Evolutionary conservation across 352 stramenopile species (phyloP), one percentile per base, ranked within the genome.

Genomic region (Pythium utonaiense): DNA sequence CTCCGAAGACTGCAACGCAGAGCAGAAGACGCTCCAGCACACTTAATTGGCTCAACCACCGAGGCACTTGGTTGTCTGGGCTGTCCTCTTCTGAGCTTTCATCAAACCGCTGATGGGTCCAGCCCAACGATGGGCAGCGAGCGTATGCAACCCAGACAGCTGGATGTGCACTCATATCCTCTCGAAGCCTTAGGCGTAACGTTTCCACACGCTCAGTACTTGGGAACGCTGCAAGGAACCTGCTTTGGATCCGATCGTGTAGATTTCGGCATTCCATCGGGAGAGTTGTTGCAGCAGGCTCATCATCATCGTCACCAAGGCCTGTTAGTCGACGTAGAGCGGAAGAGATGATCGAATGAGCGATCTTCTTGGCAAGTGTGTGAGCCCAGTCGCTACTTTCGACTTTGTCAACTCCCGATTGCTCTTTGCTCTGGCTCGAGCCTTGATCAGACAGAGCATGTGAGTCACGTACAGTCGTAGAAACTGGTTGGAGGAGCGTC

Each of bases 11-110:
- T 9, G 19, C 25, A 16, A 54, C 16, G 28, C 41, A 47, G 13
- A 69, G 25, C 3, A 57, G 21, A n/a, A 64, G 49, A 1, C 52
- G 38, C 40, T 64, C 45, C 19, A 63, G 30, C 1, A 55, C 28
- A 40, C 30, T 60, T 4, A 62, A 41, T 6, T 40, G 16, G 4
- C 9, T 31, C 14, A 68, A 14, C 61, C 53, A 68, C n/a, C 1
- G 3, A 13, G 55, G 61, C 16, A 50, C 16, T 28, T 31, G 10
- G n/a, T 41, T 12, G 24, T 17, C 19, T 7, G 38, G 19, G 12
- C 22, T 28, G 12, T 36, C 48, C 28, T 54, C 48, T 9, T 12
- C 24, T 1, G 28, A n/a, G 10, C n/a, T 13, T 16, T 54, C 48
- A 8, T 33, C n/a, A 13, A 10, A 40, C n/a, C 16, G 25, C 27